Base-by-base conservation (phyloP, 768 basidiomycete genomes). In the Myochromella boudieri region DNA sequence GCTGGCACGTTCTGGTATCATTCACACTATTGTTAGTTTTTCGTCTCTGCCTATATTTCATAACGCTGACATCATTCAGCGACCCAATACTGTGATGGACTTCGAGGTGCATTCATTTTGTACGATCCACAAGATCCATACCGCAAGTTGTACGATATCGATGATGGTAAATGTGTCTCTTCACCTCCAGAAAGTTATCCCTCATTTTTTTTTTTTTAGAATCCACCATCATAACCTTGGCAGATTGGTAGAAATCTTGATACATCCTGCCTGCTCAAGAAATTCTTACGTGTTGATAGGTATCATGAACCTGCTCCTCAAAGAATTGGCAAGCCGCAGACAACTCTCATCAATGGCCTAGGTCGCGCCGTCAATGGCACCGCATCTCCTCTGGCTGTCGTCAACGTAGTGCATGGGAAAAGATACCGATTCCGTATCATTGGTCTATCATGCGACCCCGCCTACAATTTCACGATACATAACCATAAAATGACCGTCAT, bases 401-500 rank as follows among this genome's bases (percentile, higher is more conserved):
- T 70, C 38, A 61, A 60, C 8, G 74, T 75, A 20, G 44, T 58
- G 10, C 42, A 38, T 2, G 61, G 64, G 1, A 60, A 56, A 43
- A 57, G 71, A 24, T 73, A 72, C 42, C 67, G 71, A 22, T 60
- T 69, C 52, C 66, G 72, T 10, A 46, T 72, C 6, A 53, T 72
- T 29, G 61, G 61, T 32, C 56, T 66, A 48, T 64, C 65, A 12
- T 71, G 67, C 53, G 64, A 62, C 42, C 57, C 64, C 15, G 61
- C 60, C 34, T 77, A 66, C 57, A 62, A 58, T 24, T 77, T 80
- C 54, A 62, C 70, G 1, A 71, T 80, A 26, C 73, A 77, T 51
- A 63, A 67, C 8, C 77, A 80, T 46, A 58, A 58, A 3, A 54
- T 80, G 66, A 79, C 74, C 4, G 63, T 82, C 42, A 81, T 82